Evolutionary conservation across 495 filamentous ascomycete species (phyloP).

Genomic region (Astrothelium subdiscretum): DNA sequence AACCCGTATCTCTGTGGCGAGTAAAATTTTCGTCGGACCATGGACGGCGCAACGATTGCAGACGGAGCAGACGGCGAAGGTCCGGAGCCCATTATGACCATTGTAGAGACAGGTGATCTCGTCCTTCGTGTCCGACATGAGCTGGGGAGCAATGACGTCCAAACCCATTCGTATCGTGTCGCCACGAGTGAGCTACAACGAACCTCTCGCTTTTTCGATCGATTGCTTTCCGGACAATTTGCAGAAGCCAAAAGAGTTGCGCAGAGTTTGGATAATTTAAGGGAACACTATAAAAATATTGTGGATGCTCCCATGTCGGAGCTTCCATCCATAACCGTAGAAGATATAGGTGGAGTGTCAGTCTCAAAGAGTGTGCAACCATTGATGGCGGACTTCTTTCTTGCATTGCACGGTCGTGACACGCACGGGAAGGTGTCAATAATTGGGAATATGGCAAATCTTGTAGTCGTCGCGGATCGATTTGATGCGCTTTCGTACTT

Average conservation of each 20-base stretch:
- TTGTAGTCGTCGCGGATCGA: conserved; percentile 55
- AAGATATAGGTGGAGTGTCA: conserved; percentile 49
- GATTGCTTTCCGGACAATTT: background rate
- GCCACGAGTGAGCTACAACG: background rate
- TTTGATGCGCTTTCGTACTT: conserved; percentile 44
- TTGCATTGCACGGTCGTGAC: conserved; percentile 42
- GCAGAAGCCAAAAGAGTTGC: background rate
- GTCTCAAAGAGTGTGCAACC: conserved; percentile 34
- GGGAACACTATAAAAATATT: conserved; percentile 31
- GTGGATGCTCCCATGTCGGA: conserved; percentile 33
- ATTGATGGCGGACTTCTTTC: conserved; percentile 45
- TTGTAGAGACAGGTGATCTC: background rate
- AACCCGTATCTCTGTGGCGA: background rate
- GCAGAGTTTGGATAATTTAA: conserved; percentile 11
- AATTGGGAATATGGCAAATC: conserved; percentile 45
- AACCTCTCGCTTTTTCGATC: conserved; percentile 1
- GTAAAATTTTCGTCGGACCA: background rate
- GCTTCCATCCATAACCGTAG: conserved; percentile 43
- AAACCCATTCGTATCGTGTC: background rate
- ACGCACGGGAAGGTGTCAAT: conserved; percentile 20
- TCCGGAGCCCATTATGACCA: background rate
- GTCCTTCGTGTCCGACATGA: background rate
- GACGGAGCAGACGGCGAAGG: background rate
- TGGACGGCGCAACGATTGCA: background rate
- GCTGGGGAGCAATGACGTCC: background rate